Conservation (phyloP, 768 basidiomycete genomes). For the Tubosaeta brunneosetosa region DNA sequence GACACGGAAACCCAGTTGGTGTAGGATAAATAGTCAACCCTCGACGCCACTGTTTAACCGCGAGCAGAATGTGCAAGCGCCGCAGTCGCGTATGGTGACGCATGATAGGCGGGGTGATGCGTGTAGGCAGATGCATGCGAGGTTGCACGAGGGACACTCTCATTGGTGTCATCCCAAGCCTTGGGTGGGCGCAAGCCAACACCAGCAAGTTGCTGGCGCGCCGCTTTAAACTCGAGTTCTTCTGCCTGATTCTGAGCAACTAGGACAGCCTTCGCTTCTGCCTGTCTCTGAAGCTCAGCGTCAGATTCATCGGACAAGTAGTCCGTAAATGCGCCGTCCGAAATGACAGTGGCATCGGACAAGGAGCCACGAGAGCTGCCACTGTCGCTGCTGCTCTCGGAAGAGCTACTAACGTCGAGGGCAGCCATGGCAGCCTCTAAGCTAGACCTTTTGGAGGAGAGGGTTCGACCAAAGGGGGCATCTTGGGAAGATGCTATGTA, state of each 20-base stretch:
- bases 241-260: conserved; percentile 78
- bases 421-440: conserved; percentile 38
- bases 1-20: conserved; percentile 11
- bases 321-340: conserved; percentile 85
- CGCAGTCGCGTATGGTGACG: conserved; percentile 23
- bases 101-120: conserved; percentile 24
- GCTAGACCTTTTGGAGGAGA: conserved; percentile 27
- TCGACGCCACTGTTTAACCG: conserved; percentile 12
- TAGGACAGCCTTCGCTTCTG: conserved; percentile 72
- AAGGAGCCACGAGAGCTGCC: conserved; percentile 47
- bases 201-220: conserved; percentile 69
- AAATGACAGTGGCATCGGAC: conserved; percentile 75
- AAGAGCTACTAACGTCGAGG: conserved; percentile 39
- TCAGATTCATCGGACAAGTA: conserved; percentile 93
- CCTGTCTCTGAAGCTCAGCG: conserved; percentile 80
- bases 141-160: conserved; percentile 24
- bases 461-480: conserved; percentile 31
- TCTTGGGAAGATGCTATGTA: conserved; percentile 26
- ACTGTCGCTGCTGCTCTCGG: conserved; percentile 59
- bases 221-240: conserved; percentile 77
- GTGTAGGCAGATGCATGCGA: conserved; percentile 21
- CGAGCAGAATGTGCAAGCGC: conserved; percentile 30
- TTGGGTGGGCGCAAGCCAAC: conserved; percentile 75
- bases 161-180: conserved; percentile 61
- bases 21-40: conserved; percentile 18